Percentiles rank a stretch among this genome's conserved stretches.
phyloP scores from a whole-genome alignment of 2,329 filamentous ascomycete species.

The Trichoderma cornu-damae region DNA sequence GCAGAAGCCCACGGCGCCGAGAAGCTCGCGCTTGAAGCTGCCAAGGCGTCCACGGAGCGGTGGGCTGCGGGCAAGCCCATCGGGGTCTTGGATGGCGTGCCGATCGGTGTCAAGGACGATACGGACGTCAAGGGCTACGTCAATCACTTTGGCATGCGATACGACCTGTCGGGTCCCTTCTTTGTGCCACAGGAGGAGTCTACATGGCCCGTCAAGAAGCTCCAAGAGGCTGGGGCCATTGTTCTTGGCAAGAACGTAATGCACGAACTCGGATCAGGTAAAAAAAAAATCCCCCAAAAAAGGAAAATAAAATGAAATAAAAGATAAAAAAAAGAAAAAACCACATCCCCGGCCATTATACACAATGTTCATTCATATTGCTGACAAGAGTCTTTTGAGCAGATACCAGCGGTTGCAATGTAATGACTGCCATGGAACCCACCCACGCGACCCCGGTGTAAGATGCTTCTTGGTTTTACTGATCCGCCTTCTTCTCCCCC shows the following conservation, averaged over 20 bases:
- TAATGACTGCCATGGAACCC: constrained; percentile 24
- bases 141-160: constrained; percentile 58
- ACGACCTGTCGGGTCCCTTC: constrained; percentile 49
- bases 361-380: not conserved
- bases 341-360: too few species aligned
- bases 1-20: constrained; percentile 55
- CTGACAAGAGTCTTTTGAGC: not conserved
- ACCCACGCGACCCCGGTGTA: not conserved
- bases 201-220: constrained; percentile 64
- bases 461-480: not conserved
- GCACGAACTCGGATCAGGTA: constrained; percentile 69
- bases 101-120: constrained; percentile 80
- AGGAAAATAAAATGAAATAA: too few species aligned
- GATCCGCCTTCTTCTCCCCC: not conserved
- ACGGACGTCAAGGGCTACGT: constrained; percentile 65
- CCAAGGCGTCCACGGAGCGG: constrained; percentile 65
- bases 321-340: too few species aligned
- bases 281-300: too few species aligned
- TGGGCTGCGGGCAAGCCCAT: constrained; percentile 63
- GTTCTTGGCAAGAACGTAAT: constrained; percentile 72
- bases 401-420: constrained; percentile 81
- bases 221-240: constrained; percentile 69
- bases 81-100: constrained; percentile 73
- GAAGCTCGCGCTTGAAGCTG: constrained; percentile 60
- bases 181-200: constrained; percentile 52